Conservation (phyloP, 2,329 filamentous ascomycete species). For the Fusarium fujikuroi region DNA sequence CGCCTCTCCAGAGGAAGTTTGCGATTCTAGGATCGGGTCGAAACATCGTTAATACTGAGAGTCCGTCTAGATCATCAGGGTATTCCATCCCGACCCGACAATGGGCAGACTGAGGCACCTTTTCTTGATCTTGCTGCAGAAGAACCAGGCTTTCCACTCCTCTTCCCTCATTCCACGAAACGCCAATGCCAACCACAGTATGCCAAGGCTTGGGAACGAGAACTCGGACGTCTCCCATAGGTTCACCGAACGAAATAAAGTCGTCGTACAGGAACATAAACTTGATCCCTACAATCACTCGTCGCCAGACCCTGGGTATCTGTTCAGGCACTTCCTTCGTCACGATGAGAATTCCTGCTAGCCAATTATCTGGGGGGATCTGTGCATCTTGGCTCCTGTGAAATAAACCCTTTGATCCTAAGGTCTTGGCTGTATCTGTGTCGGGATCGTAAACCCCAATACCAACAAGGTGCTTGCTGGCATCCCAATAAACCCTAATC, state of each 20-base stretch:
- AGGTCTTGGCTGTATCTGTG: not conserved
- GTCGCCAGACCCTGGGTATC: not conserved
- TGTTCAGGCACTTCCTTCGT: not conserved
- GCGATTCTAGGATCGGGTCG: not conserved
- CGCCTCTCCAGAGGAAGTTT: not conserved
- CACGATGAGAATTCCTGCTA: not conserved
- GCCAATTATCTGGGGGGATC: not conserved
- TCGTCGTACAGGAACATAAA: not conserved
- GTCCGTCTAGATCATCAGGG: not conserved
- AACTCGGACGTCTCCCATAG: not conserved
- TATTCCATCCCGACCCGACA: not conserved
- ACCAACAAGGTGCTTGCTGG: not conserved
- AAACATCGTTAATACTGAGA: not conserved
- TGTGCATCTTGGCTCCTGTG: not conserved
- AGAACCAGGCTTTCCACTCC: not conserved
- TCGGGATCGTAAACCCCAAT: not conserved
- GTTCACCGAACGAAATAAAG: not conserved
- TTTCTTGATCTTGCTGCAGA: not conserved
- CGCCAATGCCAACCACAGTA: not conserved
- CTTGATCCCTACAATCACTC: not conserved
- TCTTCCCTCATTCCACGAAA: not conserved
- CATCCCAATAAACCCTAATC: not conserved
- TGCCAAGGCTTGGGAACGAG: not conserved
- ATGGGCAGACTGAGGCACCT: not conserved
- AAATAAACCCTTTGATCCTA: fast-evolving